Evolutionary conservation across 1,284 basidiomycete species (phyloP).

Genomic region (Pseudozyma sp.): DNA sequence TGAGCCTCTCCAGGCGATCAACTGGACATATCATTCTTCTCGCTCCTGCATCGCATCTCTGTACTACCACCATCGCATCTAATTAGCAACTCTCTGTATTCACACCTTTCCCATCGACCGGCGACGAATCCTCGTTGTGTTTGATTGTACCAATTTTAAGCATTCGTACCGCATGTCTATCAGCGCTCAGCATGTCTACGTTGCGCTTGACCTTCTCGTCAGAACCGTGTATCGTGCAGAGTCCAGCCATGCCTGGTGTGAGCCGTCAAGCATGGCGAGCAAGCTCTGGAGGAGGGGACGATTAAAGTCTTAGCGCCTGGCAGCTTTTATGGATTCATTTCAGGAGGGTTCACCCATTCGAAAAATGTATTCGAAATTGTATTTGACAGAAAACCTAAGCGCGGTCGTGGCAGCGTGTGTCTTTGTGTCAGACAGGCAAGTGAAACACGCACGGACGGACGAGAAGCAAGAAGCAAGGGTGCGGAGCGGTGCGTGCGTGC

Average conservation of each 20-base stretch:
- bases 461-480: neutral
- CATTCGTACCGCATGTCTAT: slow-evolving; percentile 2
- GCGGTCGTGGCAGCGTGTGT: slow-evolving; percentile 4
- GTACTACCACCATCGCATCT: slow-evolving; percentile 27
- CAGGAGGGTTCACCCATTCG: neutral
- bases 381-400: neutral
- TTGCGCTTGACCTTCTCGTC: no score
- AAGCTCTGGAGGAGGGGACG: no score
- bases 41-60: slow-evolving; percentile 34
- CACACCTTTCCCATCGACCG: neutral
- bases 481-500: slow-evolving; percentile 13
- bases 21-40: slow-evolving; percentile 5
- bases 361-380: neutral
- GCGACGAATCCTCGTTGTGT: neutral
- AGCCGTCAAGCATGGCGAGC: no score
- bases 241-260: no score
- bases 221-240: no score
- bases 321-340: no score
- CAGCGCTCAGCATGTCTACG: no score
- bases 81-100: slow-evolving; percentile 14
- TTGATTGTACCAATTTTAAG: slow-evolving; percentile 15
- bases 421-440: neutral
- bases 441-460: slow-evolving; percentile 44
- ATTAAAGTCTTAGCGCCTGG: no score
- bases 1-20: neutral